phyloP scores from a whole-genome alignment of 441 rosid species.

The Capsella rubella region DNA sequence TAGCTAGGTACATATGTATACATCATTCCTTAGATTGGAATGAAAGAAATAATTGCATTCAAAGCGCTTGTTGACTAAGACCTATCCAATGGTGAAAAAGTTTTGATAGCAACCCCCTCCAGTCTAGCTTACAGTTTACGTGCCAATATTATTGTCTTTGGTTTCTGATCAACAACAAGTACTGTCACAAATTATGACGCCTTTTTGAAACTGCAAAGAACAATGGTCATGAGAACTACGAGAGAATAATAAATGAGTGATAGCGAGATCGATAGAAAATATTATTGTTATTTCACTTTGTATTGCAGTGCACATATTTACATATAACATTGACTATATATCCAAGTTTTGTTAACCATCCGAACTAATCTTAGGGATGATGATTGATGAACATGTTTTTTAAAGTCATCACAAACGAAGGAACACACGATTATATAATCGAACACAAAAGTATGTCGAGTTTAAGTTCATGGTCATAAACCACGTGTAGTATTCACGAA shows the following conservation, averaged over 20 bases:
- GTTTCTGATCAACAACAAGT: constrained; percentile 32
- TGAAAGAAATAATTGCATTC: constrained; percentile 30
- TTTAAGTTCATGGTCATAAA: background rate
- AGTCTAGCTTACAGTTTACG: constrained; percentile 29
- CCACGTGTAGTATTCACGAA: constrained; percentile 12
- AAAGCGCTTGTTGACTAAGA: constrained; percentile 30
- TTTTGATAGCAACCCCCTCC: constrained; percentile 43
- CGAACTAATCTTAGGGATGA: too few species aligned
- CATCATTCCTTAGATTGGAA: constrained; percentile 19
- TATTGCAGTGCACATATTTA: too few species aligned
- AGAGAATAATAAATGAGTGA: constrained; percentile 31
- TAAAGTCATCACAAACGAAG: too few species aligned
- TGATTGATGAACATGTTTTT: too few species aligned
- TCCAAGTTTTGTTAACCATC: background rate
- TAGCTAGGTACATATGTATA: constrained; percentile 17
- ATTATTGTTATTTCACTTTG: too few species aligned
- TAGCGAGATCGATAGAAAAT: constrained; percentile 23
- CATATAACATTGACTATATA: background rate
- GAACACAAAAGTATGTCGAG: background rate
- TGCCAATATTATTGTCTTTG: constrained; percentile 43
- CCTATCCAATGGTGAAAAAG: constrained; percentile 31
- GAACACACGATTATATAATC: background rate
- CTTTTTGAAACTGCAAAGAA: constrained; percentile 26
- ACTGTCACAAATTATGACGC: constrained; percentile 36
- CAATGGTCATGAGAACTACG: constrained; percentile 17